Evolutionary conservation across 768 basidiomycete species (phyloP).

Genomic region (Lentinula raphanica): DNA sequence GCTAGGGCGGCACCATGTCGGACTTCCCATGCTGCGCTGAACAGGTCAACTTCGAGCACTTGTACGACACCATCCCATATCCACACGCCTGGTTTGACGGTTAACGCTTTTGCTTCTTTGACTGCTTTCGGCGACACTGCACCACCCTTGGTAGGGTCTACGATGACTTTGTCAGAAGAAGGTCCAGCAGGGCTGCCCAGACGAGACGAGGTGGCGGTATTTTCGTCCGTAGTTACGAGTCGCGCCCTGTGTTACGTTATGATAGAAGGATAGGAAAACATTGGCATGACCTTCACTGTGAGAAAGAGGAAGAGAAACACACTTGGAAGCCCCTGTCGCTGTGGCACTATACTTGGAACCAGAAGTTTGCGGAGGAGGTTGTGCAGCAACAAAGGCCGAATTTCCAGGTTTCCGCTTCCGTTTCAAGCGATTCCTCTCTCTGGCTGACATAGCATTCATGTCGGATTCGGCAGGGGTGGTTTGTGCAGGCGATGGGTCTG

Average conservation of each 20-base stretch:
- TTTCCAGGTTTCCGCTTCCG: conserved; percentile 89
- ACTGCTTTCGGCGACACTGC: conserved; percentile 73
- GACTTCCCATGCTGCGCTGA: conserved; percentile 87
- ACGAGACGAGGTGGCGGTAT: conserved; percentile 44
- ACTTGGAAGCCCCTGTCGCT: conserved; percentile 53
- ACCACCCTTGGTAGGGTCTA: conserved; percentile 82
- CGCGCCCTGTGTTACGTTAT: conserved; percentile 49
- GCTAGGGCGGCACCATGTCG: conserved; percentile 93
- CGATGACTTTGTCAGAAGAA: conserved; percentile 58
- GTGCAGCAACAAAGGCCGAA: conserved; percentile 73
- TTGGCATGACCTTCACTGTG: too few species aligned
- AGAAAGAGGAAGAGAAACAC: conserved; percentile 17
- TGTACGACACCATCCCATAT: conserved; percentile 82
- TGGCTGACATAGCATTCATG: conserved; percentile 65
- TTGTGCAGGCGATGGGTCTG: conserved; percentile 43
- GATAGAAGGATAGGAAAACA: neutral
- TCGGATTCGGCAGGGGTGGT: conserved; percentile 44
- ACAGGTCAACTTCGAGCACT: conserved; percentile 76
- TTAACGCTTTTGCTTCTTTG: conserved; percentile 73
- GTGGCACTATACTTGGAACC: conserved; percentile 60
- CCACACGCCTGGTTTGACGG: conserved; percentile 73
- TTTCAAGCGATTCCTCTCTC: conserved; percentile 91
- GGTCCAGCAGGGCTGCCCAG: conserved; percentile 51
- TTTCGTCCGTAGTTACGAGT: conserved; percentile 62
- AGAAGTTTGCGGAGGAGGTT: conserved; percentile 57